phyloP scores from a whole-genome alignment of 208 protist genomes.

The Phytomonas sp. region DNA sequence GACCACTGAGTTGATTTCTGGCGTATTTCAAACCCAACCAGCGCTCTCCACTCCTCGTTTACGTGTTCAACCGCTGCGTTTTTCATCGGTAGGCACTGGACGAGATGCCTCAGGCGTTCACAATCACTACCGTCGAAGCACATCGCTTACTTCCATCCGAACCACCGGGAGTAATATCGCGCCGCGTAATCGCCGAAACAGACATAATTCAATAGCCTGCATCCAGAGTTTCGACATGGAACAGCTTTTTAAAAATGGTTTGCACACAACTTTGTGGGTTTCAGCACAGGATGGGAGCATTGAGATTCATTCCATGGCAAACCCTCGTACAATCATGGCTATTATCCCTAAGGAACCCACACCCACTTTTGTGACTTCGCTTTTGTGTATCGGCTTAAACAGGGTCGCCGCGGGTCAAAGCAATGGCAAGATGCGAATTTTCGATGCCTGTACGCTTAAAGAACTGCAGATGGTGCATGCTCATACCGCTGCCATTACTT shows the following conservation, averaged over 20 bases:
- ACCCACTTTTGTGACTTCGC: slow-evolving; percentile 34
- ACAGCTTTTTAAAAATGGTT: slow-evolving; percentile 17
- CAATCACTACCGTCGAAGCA: not conserved
- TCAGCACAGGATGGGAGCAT: slow-evolving; percentile 45
- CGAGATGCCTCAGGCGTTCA: not conserved
- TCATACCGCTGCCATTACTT: slow-evolving; percentile 48
- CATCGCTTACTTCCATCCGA: slow-evolving; percentile 3
- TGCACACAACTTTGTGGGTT: slow-evolving; percentile 50
- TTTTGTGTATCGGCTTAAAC: slow-evolving; percentile 38
- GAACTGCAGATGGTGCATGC: slow-evolving; percentile 17
- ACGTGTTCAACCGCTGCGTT: not conserved
- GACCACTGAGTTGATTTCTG: not conserved
- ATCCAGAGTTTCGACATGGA: slow-evolving; percentile 23
- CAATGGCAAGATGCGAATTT: slow-evolving; percentile 41
- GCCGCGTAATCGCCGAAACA: not conserved
- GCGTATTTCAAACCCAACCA: not conserved
- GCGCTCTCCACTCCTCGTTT: not conserved
- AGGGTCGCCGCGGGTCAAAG: slow-evolving; percentile 47
- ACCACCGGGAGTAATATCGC: not conserved
- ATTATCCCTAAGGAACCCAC: slow-evolving; percentile 16
- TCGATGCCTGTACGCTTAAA: slow-evolving; percentile 32
- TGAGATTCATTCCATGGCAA: slow-evolving; percentile 45
- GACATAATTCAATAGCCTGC: slow-evolving; percentile 3
- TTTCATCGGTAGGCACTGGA: not conserved
- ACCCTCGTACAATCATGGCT: slow-evolving; percentile 28